Evolutionary conservation across 768 basidiomycete species (phyloP).

Genomic region (Tremella yokohamensis): DNA sequence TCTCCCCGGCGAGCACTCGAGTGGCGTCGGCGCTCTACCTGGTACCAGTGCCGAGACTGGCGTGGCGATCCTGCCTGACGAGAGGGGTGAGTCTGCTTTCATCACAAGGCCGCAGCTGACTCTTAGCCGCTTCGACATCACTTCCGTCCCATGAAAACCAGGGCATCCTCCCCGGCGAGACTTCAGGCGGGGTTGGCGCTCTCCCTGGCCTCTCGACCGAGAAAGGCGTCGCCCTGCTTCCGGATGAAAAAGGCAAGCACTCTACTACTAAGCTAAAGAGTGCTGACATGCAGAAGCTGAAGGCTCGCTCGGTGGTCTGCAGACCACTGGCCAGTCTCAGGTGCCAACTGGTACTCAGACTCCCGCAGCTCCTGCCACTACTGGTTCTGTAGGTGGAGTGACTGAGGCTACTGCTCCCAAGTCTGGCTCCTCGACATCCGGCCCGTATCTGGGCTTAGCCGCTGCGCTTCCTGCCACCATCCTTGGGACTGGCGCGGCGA

Average conservation of each 20-base stretch:
- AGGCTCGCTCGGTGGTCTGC: background rate
- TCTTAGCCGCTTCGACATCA: constrained; percentile 7
- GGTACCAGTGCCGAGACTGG: constrained; percentile 31
- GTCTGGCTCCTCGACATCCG: background rate
- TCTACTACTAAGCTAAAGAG: too few relatives aligned
- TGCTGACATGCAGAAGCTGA: background rate
- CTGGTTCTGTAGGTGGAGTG: background rate
- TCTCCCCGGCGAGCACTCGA: constrained; percentile 30
- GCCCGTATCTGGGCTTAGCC: constrained; percentile 13
- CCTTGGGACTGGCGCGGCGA: constrained; percentile 28
- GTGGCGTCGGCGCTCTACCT: constrained; percentile 40
- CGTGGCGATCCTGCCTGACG: constrained; percentile 42
- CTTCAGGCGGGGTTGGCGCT: constrained; percentile 19
- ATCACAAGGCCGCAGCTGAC: background rate
- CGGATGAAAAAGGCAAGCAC: constrained; percentile 32
- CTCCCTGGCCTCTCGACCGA: constrained; percentile 21
- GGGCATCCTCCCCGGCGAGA: constrained; percentile 29
- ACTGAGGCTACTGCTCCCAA: background rate
- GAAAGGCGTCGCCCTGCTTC: constrained; percentile 41
- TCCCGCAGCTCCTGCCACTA: background rate
- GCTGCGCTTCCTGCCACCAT: constrained; percentile 30
- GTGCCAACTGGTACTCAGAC: too few relatives aligned
- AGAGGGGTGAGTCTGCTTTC: constrained; percentile 21
- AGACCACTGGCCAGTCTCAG: too few relatives aligned
- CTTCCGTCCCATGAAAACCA: constrained; percentile 21